Evolutionary conservation across 805 yeast genomes (phyloP), one percentile per base, ranked within the genome.

Genomic region (Metschnikowia henanensis): DNA sequence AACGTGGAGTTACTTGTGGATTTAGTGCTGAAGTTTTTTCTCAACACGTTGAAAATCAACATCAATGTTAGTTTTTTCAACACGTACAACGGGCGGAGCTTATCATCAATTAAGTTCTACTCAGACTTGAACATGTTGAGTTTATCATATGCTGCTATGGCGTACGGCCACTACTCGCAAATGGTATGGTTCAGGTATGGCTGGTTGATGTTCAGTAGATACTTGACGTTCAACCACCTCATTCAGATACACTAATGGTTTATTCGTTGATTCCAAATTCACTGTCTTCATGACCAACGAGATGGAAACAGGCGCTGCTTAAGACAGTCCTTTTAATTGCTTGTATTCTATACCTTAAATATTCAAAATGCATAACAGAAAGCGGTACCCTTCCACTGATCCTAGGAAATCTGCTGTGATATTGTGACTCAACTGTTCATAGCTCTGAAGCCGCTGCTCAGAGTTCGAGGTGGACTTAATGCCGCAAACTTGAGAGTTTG

Each of bases 181-280:
- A 87, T 94, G 87, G 91, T 85, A 7, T 92, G 97, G 97, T 94
- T 84, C 62, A 75, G 99, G 52, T 87, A 86, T 69, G 83, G 89
- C 1, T 94, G 97, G 97, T 70, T 94, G 59, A 46, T 78, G 5
- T 64, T 83, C 13, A 84, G 96, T 47, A 73, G 91, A 49, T 92
- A 89, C 64, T 78, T 87, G 72, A 81, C 83, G 33, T 77, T 78
- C 39, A 91, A 92, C 63, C 90, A 87, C 56, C 68, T 87, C 50
- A 66, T 72, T 23, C 64, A 59, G 35, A 37, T 58, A 18, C 28
- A 40, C 34, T 47, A 35, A 37, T 22, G 25, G n/a, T n/a, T n/a
- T n/a, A n/a, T n/a, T n/a, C n/a, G n/a, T n/a, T n/a, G n/a, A n/a
- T n/a, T n/a, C n/a, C n/a, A n/a, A n/a, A n/a, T n/a, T n/a, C n/a